Evolutionary conservation across 2,329 filamentous ascomycete species (phyloP).

Genomic region (Venturia carpophila): DNA sequence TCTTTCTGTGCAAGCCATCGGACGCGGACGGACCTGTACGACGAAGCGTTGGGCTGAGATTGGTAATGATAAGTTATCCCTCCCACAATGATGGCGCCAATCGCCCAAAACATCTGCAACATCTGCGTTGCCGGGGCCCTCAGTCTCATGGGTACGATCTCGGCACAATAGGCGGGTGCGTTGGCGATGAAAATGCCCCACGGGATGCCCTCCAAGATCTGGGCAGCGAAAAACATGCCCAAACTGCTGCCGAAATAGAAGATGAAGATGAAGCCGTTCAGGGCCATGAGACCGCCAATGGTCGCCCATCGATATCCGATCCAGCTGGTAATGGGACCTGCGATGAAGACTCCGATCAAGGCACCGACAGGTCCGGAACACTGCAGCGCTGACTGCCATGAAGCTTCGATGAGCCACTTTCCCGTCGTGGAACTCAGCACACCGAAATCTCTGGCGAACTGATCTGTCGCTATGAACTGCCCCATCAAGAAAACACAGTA

Average conservation of each 20-base stretch:
- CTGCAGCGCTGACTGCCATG: conserved; percentile 41
- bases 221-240: conserved; percentile 36
- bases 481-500: conserved; percentile 76
- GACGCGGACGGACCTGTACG: conserved; percentile 49
- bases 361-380: conserved; percentile 42
- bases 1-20: background rate
- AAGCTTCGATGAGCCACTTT: conserved; percentile 36
- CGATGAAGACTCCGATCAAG: conserved; percentile 40
- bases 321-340: conserved; percentile 39
- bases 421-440: conserved; percentile 23
- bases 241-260: conserved; percentile 44
- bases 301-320: conserved; percentile 42
- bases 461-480: conserved; percentile 58
- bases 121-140: conserved; percentile 53
- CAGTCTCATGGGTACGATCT: conserved; percentile 63
- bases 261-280: conserved; percentile 40
- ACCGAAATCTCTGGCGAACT: conserved; percentile 42
- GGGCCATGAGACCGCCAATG: conserved; percentile 36
- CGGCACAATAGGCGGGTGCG: conserved; percentile 44
- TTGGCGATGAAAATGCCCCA: conserved; percentile 44
- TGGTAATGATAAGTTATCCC: conserved; percentile 64
- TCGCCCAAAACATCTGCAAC: conserved; percentile 69
- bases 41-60: conserved; percentile 57
- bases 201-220: conserved; percentile 42
- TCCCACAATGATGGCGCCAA: conserved; percentile 64